Conservation (phyloP, 495 filamentous ascomycete genomes). For the Recurvomyces mirabilis region DNA sequence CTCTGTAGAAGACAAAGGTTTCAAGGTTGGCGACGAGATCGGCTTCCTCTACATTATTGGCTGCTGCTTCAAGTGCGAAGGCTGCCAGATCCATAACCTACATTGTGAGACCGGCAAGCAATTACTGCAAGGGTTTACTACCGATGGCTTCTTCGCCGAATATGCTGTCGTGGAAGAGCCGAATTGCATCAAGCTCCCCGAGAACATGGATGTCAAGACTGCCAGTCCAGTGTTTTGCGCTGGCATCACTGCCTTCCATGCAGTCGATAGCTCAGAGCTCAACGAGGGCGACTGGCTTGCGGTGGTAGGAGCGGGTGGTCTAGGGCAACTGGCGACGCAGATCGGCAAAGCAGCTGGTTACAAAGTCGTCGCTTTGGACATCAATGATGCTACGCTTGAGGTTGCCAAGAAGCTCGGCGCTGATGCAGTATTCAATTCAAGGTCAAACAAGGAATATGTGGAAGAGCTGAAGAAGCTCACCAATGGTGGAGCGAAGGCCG, state of each 20-base stretch:
- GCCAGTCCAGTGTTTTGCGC: constrained; percentile 32
- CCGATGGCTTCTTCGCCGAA: constrained; percentile 33
- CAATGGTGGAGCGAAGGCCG: constrained; percentile 28
- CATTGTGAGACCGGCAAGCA: constrained; percentile 29
- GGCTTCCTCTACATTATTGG: constrained; percentile 32
- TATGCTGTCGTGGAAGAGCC: constrained; percentile 32
- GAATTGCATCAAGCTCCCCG: constrained; percentile 29
- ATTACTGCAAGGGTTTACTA: constrained; percentile 30
- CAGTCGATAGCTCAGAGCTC: constrained; percentile 32
- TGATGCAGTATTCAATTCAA: constrained; percentile 31
- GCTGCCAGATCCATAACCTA: constrained; percentile 32
- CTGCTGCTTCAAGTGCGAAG: constrained; percentile 33
- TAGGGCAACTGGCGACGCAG: constrained; percentile 22
- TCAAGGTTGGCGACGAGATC: constrained; percentile 30
- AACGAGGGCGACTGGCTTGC: constrained; percentile 30
- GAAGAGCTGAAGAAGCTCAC: constrained; percentile 29
- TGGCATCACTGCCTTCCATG: constrained; percentile 34
- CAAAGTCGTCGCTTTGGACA: constrained; percentile 25
- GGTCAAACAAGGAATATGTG: constrained; percentile 27
- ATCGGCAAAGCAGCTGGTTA: constrained; percentile 28
- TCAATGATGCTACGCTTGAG: constrained; percentile 27
- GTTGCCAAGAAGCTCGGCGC: constrained; percentile 24
- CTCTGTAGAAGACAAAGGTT: constrained; percentile 29
- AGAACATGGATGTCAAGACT: constrained; percentile 26
- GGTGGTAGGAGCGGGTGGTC: constrained; percentile 16